phyloP scores from a whole-genome alignment of 305 asterid species.

The Plantago lanceolata region DNA sequence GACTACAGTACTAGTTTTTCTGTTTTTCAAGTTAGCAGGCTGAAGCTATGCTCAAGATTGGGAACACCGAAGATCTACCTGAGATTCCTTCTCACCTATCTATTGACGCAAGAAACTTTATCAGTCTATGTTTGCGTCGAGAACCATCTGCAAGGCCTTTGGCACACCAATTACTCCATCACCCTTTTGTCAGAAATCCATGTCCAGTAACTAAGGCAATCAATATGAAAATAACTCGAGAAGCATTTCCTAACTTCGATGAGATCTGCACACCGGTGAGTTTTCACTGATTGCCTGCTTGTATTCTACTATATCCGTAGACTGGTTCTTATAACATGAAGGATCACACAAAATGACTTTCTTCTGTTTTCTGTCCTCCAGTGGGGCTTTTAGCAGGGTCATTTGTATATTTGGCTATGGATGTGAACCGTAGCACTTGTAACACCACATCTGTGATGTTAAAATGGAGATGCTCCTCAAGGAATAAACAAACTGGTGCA shows the following conservation, averaged over 20 bases:
- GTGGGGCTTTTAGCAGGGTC: neutral
- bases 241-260: conserved; percentile 78
- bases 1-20: conserved; percentile 9
- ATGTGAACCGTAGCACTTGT: neutral
- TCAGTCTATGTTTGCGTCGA: conserved; percentile 78
- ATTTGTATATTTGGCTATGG: neutral
- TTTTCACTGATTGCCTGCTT: conserved; percentile 3
- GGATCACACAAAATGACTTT: neutral
- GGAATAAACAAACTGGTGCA: neutral
- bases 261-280: conserved; percentile 91
- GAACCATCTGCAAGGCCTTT: conserved; percentile 79
- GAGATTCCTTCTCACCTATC: conserved; percentile 86
- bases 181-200: conserved; percentile 84
- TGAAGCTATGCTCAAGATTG: conserved; percentile 94
- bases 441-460: no score
- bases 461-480: neutral
- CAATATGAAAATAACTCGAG: conserved; percentile 58
- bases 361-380: neutral
- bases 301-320: neutral
- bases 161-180: conserved; percentile 60
- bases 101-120: conserved; percentile 62
- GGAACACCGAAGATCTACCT: conserved; percentile 91
- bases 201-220: conserved; percentile 42
- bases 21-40: conserved; percentile 45
- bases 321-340: neutral